Percentiles rank a stretch among this genome's conserved stretches.
Evolutionary conservation across 768 basidiomycete genomes (phyloP).

Genomic region (Auricularia auricula-judae): DNA sequence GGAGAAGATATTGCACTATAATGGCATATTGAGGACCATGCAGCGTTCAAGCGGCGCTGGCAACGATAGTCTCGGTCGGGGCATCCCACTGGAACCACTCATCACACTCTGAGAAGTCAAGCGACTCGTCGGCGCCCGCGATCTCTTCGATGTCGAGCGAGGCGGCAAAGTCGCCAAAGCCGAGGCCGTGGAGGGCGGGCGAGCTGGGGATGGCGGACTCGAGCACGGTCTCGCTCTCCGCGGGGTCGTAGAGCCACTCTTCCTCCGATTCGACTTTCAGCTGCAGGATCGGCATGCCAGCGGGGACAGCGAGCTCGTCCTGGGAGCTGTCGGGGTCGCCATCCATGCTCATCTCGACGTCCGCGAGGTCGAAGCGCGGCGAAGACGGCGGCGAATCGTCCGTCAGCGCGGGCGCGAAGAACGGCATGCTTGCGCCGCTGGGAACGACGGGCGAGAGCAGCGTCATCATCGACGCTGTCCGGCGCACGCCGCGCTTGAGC

Average conservation of each 20-base stretch:
- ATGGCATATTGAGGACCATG: no score
- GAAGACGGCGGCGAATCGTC: not conserved
- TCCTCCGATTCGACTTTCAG: not conserved
- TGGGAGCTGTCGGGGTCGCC: not conserved
- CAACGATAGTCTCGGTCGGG: no score
- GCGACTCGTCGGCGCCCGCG: no score
- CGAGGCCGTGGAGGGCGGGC: not conserved
- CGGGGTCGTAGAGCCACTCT: not conserved
- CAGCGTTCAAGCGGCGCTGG: no score
- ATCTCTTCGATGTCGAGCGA: no score
- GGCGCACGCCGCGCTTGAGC: not conserved
- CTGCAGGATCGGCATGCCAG: not conserved
- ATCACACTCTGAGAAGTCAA: no score
- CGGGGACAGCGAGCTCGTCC: not conserved
- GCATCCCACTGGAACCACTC: no score
- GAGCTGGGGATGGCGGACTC: not conserved
- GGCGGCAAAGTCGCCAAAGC: not conserved
- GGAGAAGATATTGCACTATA: no score
- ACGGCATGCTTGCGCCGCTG: not conserved
- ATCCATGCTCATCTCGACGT: not conserved
- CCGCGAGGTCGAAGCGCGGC: not conserved
- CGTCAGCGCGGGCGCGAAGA: not conserved
- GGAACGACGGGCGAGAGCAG: not conserved
- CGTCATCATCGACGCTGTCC: not conserved
- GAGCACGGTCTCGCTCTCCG: not conserved